phyloP scores from a whole-genome alignment of 371 early-diverging fungal species.

The Rhizopus sp. region DNA sequence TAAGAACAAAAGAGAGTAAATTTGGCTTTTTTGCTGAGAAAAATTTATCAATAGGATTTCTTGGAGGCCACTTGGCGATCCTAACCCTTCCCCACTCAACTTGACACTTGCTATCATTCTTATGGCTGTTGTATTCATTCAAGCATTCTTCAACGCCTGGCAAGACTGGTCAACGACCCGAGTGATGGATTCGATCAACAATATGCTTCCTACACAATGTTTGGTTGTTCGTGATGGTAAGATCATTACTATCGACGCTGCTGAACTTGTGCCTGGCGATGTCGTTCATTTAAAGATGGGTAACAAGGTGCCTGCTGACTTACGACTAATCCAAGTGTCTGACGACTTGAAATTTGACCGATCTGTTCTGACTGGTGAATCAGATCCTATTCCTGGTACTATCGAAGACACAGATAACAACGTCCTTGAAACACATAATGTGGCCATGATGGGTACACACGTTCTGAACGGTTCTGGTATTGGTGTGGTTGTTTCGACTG shows the following conservation, averaged over 20 bases:
- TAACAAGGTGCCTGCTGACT: slow-evolving; percentile 73
- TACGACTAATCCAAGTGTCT: slow-evolving; percentile 56
- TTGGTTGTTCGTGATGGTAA: slow-evolving; percentile 65
- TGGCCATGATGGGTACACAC: slow-evolving; percentile 71
- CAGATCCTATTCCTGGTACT: slow-evolving; percentile 59
- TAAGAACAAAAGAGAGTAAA: slow-evolving; percentile 4
- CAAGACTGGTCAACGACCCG: slow-evolving; percentile 72
- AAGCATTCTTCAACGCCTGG: slow-evolving; percentile 69
- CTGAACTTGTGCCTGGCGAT: slow-evolving; percentile 55
- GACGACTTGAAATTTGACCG: slow-evolving; percentile 70
- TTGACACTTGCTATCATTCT: slow-evolving; percentile 40
- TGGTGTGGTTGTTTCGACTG: slow-evolving; percentile 65
- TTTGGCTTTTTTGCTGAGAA: not conserved
- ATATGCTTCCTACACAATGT: slow-evolving; percentile 67
- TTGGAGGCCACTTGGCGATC: slow-evolving; percentile 44
- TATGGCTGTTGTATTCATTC: slow-evolving; percentile 64
- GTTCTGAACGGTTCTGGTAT: slow-evolving; percentile 62
- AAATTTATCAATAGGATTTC: slow-evolving; percentile 19
- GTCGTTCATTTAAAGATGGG: slow-evolving; percentile 65
- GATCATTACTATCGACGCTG: slow-evolving; percentile 45
- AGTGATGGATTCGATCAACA: slow-evolving; percentile 76
- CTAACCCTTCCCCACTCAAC: slow-evolving; percentile 36
- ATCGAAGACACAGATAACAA: slow-evolving; percentile 59
- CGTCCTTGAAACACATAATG: slow-evolving; percentile 63
- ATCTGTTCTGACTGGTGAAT: slow-evolving; percentile 71